A percentile compares a stretch with the other conserved stretches of the same genome.
Evolutionary conservation across 169 alveolate species (phyloP).

Genomic region (Cryptosporidium sp.): DNA sequence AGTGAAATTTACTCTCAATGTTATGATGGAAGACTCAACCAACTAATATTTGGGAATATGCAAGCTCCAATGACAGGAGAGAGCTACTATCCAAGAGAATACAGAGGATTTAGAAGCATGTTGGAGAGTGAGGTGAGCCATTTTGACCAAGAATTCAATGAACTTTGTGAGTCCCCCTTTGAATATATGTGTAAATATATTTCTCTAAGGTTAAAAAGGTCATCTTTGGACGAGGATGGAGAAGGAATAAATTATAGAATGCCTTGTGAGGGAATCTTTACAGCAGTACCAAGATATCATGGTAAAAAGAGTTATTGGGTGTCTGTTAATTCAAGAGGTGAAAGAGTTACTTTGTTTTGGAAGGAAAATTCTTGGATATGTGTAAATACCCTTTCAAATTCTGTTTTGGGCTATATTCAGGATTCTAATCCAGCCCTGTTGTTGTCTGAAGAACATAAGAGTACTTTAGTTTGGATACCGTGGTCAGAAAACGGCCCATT

Average conservation of each 20-base stretch:
- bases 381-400: conserved; percentile 25
- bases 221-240: conserved; percentile 1
- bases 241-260: background rate
- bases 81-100: conserved; percentile 1
- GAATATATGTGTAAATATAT: conserved; percentile 47
- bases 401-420: conserved; percentile 54
- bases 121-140: conserved; percentile 1
- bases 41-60: conserved; percentile 7
- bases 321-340: conserved; percentile 35
- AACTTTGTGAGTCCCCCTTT: conserved; percentile 41
- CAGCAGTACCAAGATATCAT: conserved; percentile 49
- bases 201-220: conserved; percentile 1
- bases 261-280: conserved; percentile 66
- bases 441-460: background rate
- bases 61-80: conserved; percentile 10
- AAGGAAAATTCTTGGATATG: conserved; percentile 68
- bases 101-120: background rate
- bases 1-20: conserved; percentile 71
- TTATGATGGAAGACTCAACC: conserved; percentile 45
- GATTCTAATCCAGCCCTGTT: conserved; percentile 47
- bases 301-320: conserved; percentile 56
- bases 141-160: background rate
- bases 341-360: conserved; percentile 57
- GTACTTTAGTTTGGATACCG: conserved; percentile 51
- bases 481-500: conserved; percentile 28